Base-by-base conservation (phyloP, 2,329 filamentous ascomycete species). In the Samsoniella hepiali region DNA sequence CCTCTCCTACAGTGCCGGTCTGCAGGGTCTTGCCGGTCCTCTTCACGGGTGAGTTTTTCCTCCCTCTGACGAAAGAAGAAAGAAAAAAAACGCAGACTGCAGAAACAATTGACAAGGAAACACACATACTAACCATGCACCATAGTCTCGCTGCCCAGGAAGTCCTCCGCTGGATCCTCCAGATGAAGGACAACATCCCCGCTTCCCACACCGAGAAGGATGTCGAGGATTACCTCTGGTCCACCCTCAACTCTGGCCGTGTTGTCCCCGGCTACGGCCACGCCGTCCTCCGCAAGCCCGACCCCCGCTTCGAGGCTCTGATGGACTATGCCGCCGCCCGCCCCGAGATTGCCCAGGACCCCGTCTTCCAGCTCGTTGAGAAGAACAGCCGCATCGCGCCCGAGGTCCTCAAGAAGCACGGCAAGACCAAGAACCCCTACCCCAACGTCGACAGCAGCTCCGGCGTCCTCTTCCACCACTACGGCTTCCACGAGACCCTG, bases 371-470 rank as follows among this genome's bases (percentile, higher is more conserved):
- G 77, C 87, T 99, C 11, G 94, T 99, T 63, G 90, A 93, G 84
- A 89, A 90, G 81, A 98, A 96, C 82, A 93, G 90, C 68, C 89
- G 93, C 72, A 89, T 99, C 67, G 95, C 95, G 0, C 95, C 95
- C 17, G 85, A 87, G 59, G 95, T 99, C 27, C 83, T 99, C 70
- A 95, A 87, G 71, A 88, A 97, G 81, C 95, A 99, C 75, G 95
- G 95, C 77, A 98, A 97, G 88, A 97, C 93, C 69, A 96, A 96
- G 84, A 97, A 97, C 81, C 93, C 95, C 2, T 96, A 94, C 79
- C 95, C 95, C 68, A 99, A 99, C 75, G 95, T 99, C 66, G 95
- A 99, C 78, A 93, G 90, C 55, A 89, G 87, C 67, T 97, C 93
- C 0, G 95, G 95, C 67, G 93, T 98, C 6, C 84, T 99, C 56